Evolutionary conservation across 2,329 filamentous ascomycete species (phyloP).

Genomic region (Cytospora mali): DNA sequence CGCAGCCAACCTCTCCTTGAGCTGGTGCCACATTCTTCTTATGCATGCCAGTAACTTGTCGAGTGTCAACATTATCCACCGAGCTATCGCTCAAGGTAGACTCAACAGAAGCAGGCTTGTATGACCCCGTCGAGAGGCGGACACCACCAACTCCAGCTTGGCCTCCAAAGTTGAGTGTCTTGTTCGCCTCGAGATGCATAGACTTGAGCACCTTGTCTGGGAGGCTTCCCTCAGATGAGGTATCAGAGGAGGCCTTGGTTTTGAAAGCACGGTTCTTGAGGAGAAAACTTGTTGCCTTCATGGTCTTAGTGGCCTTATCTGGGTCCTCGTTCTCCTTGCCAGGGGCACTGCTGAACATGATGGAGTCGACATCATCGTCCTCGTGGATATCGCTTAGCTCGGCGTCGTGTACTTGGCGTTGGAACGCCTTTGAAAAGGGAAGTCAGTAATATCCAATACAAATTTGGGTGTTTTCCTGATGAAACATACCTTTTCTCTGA

Average conservation of each 20-base stretch:
- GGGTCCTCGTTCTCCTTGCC: constrained; percentile 25
- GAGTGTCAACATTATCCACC: not conserved
- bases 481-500: constrained; percentile 16
- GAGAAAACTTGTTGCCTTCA: constrained; percentile 20
- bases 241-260: constrained; percentile 20
- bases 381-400: constrained; percentile 26
- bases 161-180: constrained; percentile 4
- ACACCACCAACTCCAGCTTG: not conserved
- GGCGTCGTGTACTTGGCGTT: constrained; percentile 25
- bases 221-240: constrained; percentile 10
- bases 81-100: not conserved
- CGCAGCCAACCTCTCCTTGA: not conserved
- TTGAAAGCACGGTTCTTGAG: constrained; percentile 20
- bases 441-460: not conserved
- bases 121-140: constrained; percentile 14
- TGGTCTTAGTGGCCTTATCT: constrained; percentile 9
- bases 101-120: constrained; percentile 20
- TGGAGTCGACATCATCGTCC: constrained; percentile 10
- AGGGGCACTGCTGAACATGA: not conserved
- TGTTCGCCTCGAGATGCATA: constrained; percentile 15
- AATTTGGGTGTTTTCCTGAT: not conserved
- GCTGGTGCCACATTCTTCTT: not conserved
- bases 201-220: constrained; percentile 12
- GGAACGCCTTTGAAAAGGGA: constrained; percentile 16
- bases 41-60: not conserved